Evolutionary conservation across 306 rosid species (phyloP).

Genomic region (Prunus fruticosa): DNA sequence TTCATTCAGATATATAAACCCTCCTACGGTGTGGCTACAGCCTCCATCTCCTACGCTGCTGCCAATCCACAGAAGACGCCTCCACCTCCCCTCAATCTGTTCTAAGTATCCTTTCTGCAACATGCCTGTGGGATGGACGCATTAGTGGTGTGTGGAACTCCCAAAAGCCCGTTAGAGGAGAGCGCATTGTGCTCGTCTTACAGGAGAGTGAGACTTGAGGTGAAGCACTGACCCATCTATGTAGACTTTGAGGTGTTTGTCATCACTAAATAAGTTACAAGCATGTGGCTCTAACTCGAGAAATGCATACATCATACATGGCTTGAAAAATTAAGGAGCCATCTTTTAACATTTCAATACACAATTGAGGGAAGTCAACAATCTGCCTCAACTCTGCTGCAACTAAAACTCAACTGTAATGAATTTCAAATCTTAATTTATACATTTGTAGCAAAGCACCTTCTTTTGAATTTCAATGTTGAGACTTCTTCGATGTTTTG

Average conservation of each 20-base stretch:
- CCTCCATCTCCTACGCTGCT: too few relatives aligned
- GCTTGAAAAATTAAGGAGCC: not conserved
- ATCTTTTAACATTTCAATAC: not conserved
- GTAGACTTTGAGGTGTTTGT: not conserved
- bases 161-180: not conserved
- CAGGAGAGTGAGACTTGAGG: not conserved
- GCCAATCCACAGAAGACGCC: too few relatives aligned
- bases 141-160: too few relatives aligned
- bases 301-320: not conserved
- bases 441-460: not conserved
- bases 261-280: not conserved
- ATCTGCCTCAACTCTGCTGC: not conserved
- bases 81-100: too few relatives aligned
- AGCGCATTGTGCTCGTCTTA: not conserved
- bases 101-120: too few relatives aligned
- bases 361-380: not conserved
- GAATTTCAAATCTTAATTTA: not conserved
- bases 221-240: not conserved
- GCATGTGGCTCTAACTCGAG: not conserved
- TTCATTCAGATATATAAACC: too few relatives aligned
- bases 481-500: not conserved
- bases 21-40: too few relatives aligned
- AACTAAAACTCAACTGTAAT: not conserved
- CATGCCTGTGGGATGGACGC: too few relatives aligned
- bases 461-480: not conserved